Base-by-base conservation (phyloP, 2,329 filamentous ascomycete species). In the Aspergillus japonicus region DNA sequence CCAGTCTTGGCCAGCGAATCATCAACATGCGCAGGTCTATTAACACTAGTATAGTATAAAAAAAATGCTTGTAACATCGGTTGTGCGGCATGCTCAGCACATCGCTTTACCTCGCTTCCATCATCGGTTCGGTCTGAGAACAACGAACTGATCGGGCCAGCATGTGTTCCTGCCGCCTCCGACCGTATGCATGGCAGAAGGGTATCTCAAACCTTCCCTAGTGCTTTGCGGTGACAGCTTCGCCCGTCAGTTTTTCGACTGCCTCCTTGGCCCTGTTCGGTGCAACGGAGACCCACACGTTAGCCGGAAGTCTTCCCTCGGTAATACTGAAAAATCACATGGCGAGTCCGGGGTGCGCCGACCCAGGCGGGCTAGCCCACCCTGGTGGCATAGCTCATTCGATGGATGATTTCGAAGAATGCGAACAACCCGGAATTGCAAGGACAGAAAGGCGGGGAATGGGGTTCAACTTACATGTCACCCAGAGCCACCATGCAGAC, bases 401-500 rank as follows among this genome's bases (percentile, higher is more conserved):
- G 39, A 44, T 16, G 16, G 16, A 54, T 21, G n/a, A n/a, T 39
- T 29, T 11, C 44, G 7, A 29, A 29, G 26, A 2, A 29, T 29
- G 26, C 7, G n/a, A 47, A 23, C n/a, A 14, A 47, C 24, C 44
- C 31, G 56, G 35, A 54, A 63, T 33, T 49, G 54, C 4, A 50
- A 16, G 49, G 42, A 33, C 50, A 35, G 52, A 16, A 47, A 42
- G 24, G 23, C 29, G 31, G 33, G 39, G 51, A 49, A 23, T 14
- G 23, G 65, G 61, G 44, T 47, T 53, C 55, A 69, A 87, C 92
- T 83, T 81, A 96, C 92, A 96, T 93, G 82, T 98, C 95, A 81
- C 95, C 95, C 79, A 98, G 85, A 73, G 94, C 95, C 80, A 99
- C 95, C 95, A 99, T 99, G 85, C 95, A 99, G 74, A 99, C 90